Evolutionary conservation across 2,329 filamentous ascomycete genomes (phyloP), one percentile per base, ranked within the genome.

Genomic region (Grosmannia penicillata): DNA sequence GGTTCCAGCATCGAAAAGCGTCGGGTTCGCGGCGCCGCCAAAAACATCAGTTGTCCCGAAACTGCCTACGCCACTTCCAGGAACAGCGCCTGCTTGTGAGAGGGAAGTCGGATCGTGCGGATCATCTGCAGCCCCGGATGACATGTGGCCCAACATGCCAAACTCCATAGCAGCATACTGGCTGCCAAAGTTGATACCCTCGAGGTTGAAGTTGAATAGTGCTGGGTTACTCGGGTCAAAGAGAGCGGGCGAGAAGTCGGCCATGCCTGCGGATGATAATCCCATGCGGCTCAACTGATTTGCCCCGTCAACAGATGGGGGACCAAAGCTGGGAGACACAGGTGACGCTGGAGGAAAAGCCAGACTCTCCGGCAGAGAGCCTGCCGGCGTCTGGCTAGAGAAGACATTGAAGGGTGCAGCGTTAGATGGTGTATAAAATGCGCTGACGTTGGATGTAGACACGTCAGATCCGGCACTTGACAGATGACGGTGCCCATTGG

Each of bases 161-260:
- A 96, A 95, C 57, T 96, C 91, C 56, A 94, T 70, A 15, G 87
- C 89, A 43, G 87, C 89, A 53, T 96, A 98, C 47, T 93, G 85
- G 54, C 91, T 96, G 40, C 86, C 87, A 56, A 96, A 98, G 55
- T 91, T 91, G 55, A 95, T 72, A 42, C 85, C 86, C 39, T 93
- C 86, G 10, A 95, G 74, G 55, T 96, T 87, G 56, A 96, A 94
- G 55, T 95, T 95, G 70, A 93, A 95, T 39, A 94, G 62, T 1
- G 86, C 82, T 4, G 87, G 85, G 54, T 96, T 91, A 53, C 83
- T 91, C 0, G 85, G 84, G 49, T 95, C 87, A 52, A 95, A 94
- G 23, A 93, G 68, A 39, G 71, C 56, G 3, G 59, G 62, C 28
- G 66, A 66, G 48, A 76, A 75, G 38, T 60, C 60, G 7, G 53